Evolutionary conservation across 1,284 basidiomycete species (phyloP).

Genomic region (Ceratobasidium theobromae): DNA sequence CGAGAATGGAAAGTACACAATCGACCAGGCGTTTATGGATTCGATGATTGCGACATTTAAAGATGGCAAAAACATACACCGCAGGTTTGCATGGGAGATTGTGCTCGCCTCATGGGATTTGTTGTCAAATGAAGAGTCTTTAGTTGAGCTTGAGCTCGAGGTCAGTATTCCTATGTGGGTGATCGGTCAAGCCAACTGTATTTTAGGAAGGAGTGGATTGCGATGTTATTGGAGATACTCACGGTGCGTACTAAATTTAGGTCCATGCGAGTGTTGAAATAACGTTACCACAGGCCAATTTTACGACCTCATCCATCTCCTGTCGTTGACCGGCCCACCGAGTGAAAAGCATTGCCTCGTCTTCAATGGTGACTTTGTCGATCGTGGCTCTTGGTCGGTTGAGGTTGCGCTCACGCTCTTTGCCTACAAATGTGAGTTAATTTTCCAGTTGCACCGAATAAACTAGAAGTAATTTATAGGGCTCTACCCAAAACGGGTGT

Average conservation of each 20-base stretch:
- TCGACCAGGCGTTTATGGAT: constrained; percentile 77
- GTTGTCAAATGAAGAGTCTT: constrained; percentile 75
- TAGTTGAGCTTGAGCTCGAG: constrained; percentile 78
- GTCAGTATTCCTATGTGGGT: background rate
- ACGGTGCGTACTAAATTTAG: constrained; percentile 54
- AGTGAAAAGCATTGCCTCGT: constrained; percentile 78
- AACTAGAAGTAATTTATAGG: constrained; percentile 49
- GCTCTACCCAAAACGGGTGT: constrained; percentile 86
- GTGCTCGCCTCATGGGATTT: constrained; percentile 81
- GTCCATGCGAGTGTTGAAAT: background rate
- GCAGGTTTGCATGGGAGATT: constrained; percentile 94
- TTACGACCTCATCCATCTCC: constrained; percentile 89
- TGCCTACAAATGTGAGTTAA: constrained; percentile 85
- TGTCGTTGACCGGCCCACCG: constrained; percentile 83
- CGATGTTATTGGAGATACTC: constrained; percentile 92
- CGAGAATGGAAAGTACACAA: constrained; percentile 57
- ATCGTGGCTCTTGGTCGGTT: constrained; percentile 95
- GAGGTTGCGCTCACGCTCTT: constrained; percentile 95
- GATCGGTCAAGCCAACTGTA: background rate
- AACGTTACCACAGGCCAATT: constrained; percentile 69
- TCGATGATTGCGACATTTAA: constrained; percentile 93
- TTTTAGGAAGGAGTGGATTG: constrained; percentile 68
- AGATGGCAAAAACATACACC: constrained; percentile 81
- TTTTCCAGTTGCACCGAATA: constrained; percentile 32
- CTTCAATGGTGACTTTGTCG: constrained; percentile 97